Conservation (phyloP, 2,329 filamentous ascomycete species). For the Acrodontium crateriforme region DNA sequence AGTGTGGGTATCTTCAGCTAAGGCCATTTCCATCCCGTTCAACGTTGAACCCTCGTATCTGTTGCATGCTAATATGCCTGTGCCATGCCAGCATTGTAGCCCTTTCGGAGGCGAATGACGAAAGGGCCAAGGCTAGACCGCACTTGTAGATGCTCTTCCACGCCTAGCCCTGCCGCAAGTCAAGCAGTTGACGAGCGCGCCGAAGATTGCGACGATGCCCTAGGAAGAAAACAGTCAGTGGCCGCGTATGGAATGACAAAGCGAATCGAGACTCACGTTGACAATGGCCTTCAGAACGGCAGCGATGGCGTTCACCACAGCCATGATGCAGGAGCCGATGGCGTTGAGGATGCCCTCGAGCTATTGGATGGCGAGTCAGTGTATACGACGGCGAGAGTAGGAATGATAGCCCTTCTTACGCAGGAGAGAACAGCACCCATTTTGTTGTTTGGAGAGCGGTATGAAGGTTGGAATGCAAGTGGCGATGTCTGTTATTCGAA, state of each 20-base stretch:
- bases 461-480: too few species aligned
- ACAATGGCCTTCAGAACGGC: slow-evolving; percentile 33
- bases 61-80: too few species aligned
- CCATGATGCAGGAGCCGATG: slow-evolving; percentile 33
- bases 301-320: slow-evolving; percentile 33
- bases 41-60: too few species aligned
- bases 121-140: slow-evolving; percentile 19
- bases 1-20: too few species aligned
- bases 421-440: slow-evolving; percentile 80
- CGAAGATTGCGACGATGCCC: slow-evolving; percentile 36
- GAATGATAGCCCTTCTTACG: slow-evolving; percentile 41
- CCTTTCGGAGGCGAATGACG: too few species aligned
- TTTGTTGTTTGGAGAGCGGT: too few species aligned
- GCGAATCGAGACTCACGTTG: slow-evolving; percentile 17
- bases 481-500: too few species aligned
- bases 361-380: slow-evolving; percentile 1
- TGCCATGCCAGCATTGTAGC: too few species aligned
- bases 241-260: not conserved
- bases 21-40: too few species aligned
- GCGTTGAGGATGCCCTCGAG: slow-evolving; percentile 27
- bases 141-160: slow-evolving; percentile 23
- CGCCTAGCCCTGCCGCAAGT: slow-evolving; percentile 34
- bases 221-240: slow-evolving; percentile 18
- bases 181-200: slow-evolving; percentile 35
- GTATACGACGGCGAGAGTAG: not conserved